Percentiles rank a stretch among this genome's conserved stretches.
Evolutionary conservation across 495 filamentous ascomycete genomes (phyloP).

Genomic region (Penicillium taxi): DNA sequence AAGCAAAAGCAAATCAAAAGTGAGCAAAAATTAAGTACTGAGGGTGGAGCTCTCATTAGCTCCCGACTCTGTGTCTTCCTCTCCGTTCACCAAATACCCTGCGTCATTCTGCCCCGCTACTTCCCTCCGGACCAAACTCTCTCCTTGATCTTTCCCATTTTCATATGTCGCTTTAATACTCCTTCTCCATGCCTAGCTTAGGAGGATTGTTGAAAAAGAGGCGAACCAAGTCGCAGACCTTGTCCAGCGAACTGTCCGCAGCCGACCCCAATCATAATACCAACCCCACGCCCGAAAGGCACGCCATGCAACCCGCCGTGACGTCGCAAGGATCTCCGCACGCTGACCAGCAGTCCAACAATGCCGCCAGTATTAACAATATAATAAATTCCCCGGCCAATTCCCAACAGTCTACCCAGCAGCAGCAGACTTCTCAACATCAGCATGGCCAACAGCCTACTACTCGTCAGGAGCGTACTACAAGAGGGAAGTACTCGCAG

Average conservation of each 20-base stretch:
- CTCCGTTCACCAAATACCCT: no score
- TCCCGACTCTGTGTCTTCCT: no score
- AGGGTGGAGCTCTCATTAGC: no score
- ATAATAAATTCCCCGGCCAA: constrained; percentile 29
- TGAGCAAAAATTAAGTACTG: no score
- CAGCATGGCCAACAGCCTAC: constrained; percentile 3
- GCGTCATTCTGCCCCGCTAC: constrained; percentile 25
- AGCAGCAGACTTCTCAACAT: constrained; percentile 11
- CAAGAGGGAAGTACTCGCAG: constrained; percentile 97
- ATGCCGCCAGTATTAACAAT: constrained; percentile 41
- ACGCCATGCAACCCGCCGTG: constrained; percentile 37
- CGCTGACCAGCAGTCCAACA: constrained; percentile 20
- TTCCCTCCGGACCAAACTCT: constrained; percentile 17
- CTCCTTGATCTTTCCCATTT: constrained; percentile 8
- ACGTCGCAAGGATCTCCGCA: constrained; percentile 24
- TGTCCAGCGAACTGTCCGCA: constrained; percentile 42
- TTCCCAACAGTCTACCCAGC: constrained; percentile 12
- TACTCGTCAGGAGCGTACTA: constrained; percentile 49
- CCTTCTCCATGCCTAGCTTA: constrained; percentile 40
- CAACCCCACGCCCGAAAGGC: constrained; percentile 33
- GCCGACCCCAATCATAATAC: constrained; percentile 1
- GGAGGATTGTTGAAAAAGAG: constrained; percentile 92
- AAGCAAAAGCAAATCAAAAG: no score
- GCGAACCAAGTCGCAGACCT: constrained; percentile 68
- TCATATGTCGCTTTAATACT: constrained; percentile 5